phyloP scores from a whole-genome alignment of 2,329 filamentous ascomycete genomes.

The Byssothecium circinans region DNA sequence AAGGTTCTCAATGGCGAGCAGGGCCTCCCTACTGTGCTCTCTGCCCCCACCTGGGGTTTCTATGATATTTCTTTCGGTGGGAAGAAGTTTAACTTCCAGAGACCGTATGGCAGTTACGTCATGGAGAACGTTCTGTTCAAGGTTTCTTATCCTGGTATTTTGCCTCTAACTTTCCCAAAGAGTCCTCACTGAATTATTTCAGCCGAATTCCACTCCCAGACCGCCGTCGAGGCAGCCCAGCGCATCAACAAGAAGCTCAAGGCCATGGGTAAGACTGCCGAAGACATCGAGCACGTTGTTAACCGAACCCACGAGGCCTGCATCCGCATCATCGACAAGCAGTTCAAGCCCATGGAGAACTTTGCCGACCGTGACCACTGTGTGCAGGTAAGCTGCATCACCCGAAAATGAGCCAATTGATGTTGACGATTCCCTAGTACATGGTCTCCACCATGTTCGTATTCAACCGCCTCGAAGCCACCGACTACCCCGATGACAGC shows the following conservation, averaged over 20 bases:
- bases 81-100: slow-evolving; percentile 89
- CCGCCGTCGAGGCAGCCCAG: slow-evolving; percentile 91
- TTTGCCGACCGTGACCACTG: slow-evolving; percentile 99
- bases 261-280: slow-evolving; percentile 82
- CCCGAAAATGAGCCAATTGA: neutral
- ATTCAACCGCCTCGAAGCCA: slow-evolving; percentile 89
- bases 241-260: slow-evolving; percentile 83
- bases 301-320: slow-evolving; percentile 98
- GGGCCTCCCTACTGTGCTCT: slow-evolving; percentile 88
- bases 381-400: slow-evolving; percentile 66
- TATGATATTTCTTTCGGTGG: slow-evolving; percentile 98
- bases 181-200: slow-evolving; percentile 23
- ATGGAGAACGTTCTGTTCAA: slow-evolving; percentile 99
- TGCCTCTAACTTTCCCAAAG: neutral
- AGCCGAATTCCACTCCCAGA: slow-evolving; percentile 98
- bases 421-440: slow-evolving; percentile 59
- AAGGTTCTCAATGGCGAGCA: slow-evolving; percentile 91
- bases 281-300: slow-evolving; percentile 85
- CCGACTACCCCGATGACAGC: slow-evolving; percentile 88
- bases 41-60: slow-evolving; percentile 93
- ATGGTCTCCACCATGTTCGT: slow-evolving; percentile 97
- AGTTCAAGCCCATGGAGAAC: slow-evolving; percentile 99
- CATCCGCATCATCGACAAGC: slow-evolving; percentile 99
- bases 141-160: slow-evolving; percentile 90
- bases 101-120: slow-evolving; percentile 94